Percentiles rank a stretch among this genome's conserved stretches.
Conservation (phyloP, 352 stramenopile species). For the Phytophthora tubulina region DNA sequence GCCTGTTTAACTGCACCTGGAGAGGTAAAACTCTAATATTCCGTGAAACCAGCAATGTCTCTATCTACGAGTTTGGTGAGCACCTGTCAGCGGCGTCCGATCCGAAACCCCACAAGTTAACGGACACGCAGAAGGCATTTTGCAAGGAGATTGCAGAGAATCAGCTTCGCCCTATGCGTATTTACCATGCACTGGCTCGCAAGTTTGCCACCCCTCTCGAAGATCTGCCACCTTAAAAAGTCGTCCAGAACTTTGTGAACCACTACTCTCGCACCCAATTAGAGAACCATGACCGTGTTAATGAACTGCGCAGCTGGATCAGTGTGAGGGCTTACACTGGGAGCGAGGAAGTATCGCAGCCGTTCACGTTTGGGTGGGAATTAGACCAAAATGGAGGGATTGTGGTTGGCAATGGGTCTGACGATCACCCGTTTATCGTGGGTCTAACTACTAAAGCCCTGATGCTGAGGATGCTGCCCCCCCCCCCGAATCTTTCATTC, state of each 20-base stretch:
- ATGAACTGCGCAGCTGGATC: constrained; percentile 4
- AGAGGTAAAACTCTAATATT: not conserved
- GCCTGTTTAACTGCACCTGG: not conserved
- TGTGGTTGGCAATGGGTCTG: constrained; percentile 16
- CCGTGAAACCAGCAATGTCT: not conserved
- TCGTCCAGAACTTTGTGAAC: constrained; percentile 16
- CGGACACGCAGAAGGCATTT: not conserved
- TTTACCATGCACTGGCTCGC: constrained; percentile 1
- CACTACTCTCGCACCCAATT: constrained; percentile 1
- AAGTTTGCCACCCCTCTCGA: constrained; percentile 5
- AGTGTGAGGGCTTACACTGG: not conserved
- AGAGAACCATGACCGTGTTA: constrained; percentile 13
- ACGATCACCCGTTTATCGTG: constrained; percentile 6
- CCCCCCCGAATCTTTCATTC: not conserved
- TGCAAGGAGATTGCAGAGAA: constrained; percentile 5
- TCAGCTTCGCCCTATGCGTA: not conserved
- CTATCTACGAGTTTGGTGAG: not conserved
- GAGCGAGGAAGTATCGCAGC: not conserved
- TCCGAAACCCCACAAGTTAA: not conserved
- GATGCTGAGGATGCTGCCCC: not conserved
- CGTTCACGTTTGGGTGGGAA: constrained; percentile 12
- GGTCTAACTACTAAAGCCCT: constrained; percentile 3
- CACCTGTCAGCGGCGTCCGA: not conserved
- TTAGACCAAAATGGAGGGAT: not conserved
- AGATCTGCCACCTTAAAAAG: not conserved